These are phyloP conservation scores for Quercus phellos DNA, from an alignment of 331 rosid genomes.

Conservation along the genomic window DNA sequence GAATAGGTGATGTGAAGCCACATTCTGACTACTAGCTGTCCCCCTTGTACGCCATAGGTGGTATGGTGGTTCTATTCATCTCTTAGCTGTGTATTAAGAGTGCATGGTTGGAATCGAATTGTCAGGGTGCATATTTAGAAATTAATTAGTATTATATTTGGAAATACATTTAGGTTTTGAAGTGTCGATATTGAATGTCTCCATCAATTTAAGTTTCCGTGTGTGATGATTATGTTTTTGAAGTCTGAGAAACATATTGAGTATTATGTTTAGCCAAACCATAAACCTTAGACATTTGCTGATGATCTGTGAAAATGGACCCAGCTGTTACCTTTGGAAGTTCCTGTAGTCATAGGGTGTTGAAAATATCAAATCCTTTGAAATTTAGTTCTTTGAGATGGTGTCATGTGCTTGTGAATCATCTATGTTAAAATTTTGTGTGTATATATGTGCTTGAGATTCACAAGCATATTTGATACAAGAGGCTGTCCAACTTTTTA, in stretches of 20 bases:
- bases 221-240: not conserved
- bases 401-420: not conserved
- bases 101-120: not conserved
- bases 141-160: not conserved
- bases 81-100: not conserved
- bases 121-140: not conserved
- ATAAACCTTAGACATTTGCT: not conserved
- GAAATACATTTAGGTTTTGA: not conserved
- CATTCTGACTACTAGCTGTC: not conserved
- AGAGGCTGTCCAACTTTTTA: not conserved
- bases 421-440: not conserved
- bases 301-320: not conserved
- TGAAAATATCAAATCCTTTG: not conserved
- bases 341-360: not conserved
- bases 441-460: not conserved
- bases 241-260: not conserved
- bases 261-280: not conserved
- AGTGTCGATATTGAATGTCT: not conserved
- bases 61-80: not conserved
- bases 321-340: not conserved
- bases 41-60: not conserved
- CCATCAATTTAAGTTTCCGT: not conserved
- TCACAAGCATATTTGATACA: not conserved
- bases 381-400: not conserved
- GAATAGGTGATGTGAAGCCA: not conserved